Evolutionary conservation across 352 stramenopile species (phyloP).

Genomic region (Phytophthora ramorum): DNA sequence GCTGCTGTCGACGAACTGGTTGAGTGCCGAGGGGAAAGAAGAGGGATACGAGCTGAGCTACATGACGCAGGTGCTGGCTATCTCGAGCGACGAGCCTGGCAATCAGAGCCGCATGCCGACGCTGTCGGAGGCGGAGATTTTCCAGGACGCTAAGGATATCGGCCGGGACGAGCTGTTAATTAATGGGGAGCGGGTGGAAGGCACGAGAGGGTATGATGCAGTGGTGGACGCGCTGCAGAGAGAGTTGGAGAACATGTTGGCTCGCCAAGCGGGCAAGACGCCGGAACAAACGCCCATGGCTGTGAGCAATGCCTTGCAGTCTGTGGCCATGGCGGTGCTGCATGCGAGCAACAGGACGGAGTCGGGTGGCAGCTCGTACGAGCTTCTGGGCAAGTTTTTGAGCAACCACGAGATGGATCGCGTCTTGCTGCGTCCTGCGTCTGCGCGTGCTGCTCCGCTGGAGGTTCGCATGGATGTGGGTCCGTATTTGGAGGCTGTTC

Average conservation of each 20-base stretch:
- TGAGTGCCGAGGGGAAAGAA: slow-evolving; percentile 9
- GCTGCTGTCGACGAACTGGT: slow-evolving; percentile 54
- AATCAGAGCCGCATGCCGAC: slow-evolving; percentile 21
- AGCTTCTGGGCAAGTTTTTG: slow-evolving; percentile 68
- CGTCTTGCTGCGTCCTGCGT: slow-evolving; percentile 72
- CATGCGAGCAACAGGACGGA: slow-evolving; percentile 84
- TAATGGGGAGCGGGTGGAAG: slow-evolving; percentile 56
- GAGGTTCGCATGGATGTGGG: slow-evolving; percentile 66
- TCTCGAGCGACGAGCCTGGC: slow-evolving; percentile 10
- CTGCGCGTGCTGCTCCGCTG: slow-evolving; percentile 64
- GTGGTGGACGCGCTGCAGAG: slow-evolving; percentile 56
- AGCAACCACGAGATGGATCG: slow-evolving; percentile 59
- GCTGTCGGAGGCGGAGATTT: slow-evolving; percentile 62
- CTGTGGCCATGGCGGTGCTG: slow-evolving; percentile 33
- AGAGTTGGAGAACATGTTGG: slow-evolving; percentile 50
- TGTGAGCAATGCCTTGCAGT: slow-evolving; percentile 43
- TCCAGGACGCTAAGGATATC: slow-evolving; percentile 87
- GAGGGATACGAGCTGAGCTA: slow-evolving; percentile 34
- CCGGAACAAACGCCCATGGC: slow-evolving; percentile 41
- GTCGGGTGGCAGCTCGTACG: slow-evolving; percentile 74
- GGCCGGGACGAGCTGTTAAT: slow-evolving; percentile 77
- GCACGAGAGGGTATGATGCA: slow-evolving; percentile 64
- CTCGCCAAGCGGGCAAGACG: slow-evolving; percentile 32
- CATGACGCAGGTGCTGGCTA: slow-evolving; percentile 43
- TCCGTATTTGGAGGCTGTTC: slow-evolving; percentile 44